phyloP scores from a whole-genome alignment of 2,329 filamentous ascomycete species.

The Diaporthe vexans region DNA sequence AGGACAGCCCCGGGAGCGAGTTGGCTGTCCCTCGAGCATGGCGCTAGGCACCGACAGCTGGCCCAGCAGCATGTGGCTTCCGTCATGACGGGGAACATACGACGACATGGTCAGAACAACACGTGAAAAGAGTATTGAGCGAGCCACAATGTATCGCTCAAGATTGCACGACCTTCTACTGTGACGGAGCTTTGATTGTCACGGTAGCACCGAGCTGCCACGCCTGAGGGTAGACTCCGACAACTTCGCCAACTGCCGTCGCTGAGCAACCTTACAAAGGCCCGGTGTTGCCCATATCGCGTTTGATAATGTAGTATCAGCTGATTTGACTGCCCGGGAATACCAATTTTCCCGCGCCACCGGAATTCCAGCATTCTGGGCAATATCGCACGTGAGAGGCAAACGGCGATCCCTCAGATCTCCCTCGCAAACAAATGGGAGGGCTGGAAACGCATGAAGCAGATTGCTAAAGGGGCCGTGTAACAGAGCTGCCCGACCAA shows the following conservation, averaged over 20 bases:
- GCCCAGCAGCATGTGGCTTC: not conserved
- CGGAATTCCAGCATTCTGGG: not conserved
- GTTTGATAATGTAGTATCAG: not conserved
- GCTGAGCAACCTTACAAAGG: not conserved
- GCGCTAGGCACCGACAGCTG: not conserved
- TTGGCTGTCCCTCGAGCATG: conserved; percentile 11
- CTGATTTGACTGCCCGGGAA: not conserved
- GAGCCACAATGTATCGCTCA: not conserved
- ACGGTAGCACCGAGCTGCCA: not conserved
- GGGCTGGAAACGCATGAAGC: not conserved
- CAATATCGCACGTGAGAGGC: not conserved
- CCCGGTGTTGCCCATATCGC: not conserved
- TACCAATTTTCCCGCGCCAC: not conserved
- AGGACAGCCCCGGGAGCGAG: not conserved
- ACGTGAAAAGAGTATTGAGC: not conserved
- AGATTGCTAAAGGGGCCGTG: no score
- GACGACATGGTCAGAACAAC: not conserved
- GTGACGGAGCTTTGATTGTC: not conserved
- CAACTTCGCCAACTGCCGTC: not conserved
- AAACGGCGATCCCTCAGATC: not conserved
- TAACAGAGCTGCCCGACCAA: not conserved
- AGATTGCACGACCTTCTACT: no score
- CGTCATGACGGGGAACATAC: not conserved
- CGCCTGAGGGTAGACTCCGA: no score
- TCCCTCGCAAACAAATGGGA: not conserved